These are phyloP conservation scores for Saccharum officinarum DNA, from an alignment of 176 grass and related monocot species.

Conservation along the genomic window DNA sequence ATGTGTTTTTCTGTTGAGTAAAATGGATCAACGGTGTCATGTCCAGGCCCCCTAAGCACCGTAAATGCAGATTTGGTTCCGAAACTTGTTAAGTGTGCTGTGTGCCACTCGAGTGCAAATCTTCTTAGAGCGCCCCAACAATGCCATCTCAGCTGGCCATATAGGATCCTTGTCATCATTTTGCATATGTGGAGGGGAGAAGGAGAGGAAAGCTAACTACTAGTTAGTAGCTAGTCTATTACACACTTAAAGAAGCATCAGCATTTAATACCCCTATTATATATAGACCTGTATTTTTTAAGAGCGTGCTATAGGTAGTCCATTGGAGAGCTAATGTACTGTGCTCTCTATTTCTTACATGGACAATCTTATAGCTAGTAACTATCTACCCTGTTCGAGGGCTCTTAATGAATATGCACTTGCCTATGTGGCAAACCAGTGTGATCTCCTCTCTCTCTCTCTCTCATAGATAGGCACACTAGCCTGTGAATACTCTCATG, in stretches of 20 bases:
- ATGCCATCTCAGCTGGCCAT: background rate
- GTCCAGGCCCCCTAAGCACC: background rate
- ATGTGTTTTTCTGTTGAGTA: conserved; percentile 8
- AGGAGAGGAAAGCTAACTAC: background rate
- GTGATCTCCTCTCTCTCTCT: background rate
- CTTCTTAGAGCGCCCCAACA: background rate
- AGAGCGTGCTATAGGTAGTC: background rate
- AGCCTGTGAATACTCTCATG: background rate
- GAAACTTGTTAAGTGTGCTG: background rate
- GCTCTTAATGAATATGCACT: background rate
- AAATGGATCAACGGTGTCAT: background rate
- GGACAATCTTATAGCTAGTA: background rate
- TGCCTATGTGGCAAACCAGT: background rate
- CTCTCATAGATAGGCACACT: background rate
- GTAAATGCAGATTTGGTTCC: background rate
- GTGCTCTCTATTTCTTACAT: background rate
- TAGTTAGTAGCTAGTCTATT: background rate
- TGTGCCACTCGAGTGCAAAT: background rate
- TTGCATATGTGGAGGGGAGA: background rate
- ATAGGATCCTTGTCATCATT: background rate
- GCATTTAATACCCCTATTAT: background rate
- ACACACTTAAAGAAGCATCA: background rate
- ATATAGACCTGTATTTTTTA: background rate
- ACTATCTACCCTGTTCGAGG: background rate
- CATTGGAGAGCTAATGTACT: background rate